These are phyloP conservation scores for Triadica sebifera DNA, from an alignment of 345 rosid genomes.

Conservation along the genomic window DNA sequence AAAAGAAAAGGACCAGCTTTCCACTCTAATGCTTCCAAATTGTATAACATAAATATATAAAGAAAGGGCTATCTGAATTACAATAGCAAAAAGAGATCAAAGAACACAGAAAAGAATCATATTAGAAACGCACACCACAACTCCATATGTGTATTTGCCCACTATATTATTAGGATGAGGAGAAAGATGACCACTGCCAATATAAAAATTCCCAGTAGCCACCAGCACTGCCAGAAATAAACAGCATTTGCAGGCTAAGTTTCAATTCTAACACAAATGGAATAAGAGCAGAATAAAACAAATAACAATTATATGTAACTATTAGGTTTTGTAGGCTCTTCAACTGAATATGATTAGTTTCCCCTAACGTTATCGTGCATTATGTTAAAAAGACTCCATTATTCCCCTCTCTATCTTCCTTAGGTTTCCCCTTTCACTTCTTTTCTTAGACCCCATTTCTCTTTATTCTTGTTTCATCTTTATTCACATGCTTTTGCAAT, in stretches of 20 bases:
- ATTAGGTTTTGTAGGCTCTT: background rate
- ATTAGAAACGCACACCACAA: constrained; percentile 9
- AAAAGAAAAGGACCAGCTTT: background rate
- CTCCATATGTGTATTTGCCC: background rate
- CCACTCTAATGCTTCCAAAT: constrained; percentile 2
- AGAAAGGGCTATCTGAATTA: background rate
- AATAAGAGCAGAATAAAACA: background rate
- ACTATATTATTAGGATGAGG: constrained; percentile 44
- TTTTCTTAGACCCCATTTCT: too few relatives aligned
- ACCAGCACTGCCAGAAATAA: constrained; percentile 63
- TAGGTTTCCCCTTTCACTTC: too few relatives aligned
- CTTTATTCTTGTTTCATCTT: too few relatives aligned
- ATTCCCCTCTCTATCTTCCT: too few relatives aligned
- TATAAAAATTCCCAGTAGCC: constrained; percentile 51
- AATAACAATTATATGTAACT: background rate
- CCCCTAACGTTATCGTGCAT: background rate
- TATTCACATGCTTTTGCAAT: too few relatives aligned
- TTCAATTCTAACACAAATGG: background rate
- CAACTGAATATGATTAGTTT: background rate
- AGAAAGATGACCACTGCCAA: constrained; percentile 43
- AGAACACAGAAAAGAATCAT: too few relatives aligned
- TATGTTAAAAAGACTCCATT: background rate
- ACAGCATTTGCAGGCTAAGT: background rate
- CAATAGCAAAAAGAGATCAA: too few relatives aligned
- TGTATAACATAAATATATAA: background rate